phyloP scores from a whole-genome alignment of 805 yeast species.

The Monosporozyma siamensis region DNA sequence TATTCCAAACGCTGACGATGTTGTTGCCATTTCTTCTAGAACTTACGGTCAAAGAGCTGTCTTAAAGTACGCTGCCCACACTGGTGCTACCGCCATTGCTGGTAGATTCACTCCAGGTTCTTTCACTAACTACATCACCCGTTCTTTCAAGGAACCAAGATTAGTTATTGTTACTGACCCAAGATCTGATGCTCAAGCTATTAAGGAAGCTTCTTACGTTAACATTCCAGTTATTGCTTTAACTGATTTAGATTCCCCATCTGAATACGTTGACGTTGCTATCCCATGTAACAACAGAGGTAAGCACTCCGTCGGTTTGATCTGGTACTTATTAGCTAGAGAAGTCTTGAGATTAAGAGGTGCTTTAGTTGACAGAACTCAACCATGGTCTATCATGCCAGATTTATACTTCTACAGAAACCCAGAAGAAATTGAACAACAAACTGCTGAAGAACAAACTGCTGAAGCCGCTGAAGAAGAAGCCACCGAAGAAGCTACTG shows the following conservation, averaged over 20 bases:
- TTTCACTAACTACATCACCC: constrained; percentile 99
- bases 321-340: constrained; percentile 99
- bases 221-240: constrained; percentile 99
- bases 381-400: constrained; percentile 99
- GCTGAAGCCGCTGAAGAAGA: constrained; percentile 64
- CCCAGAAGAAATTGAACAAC: constrained; percentile 95
- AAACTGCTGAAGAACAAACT: constrained; percentile 56
- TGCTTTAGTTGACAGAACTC: constrained; percentile 88
- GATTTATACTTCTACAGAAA: constrained; percentile 99
- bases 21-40: constrained; percentile 98
- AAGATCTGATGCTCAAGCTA: constrained; percentile 99
- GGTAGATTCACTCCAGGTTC: constrained; percentile 99
- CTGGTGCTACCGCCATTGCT: constrained; percentile 99
- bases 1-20: constrained; percentile 96
- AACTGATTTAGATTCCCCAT: constrained; percentile 97
- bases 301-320: constrained; percentile 98
- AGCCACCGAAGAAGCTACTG: constrained; percentile 72
- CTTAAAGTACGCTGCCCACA: constrained; percentile 98
- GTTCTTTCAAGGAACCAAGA: constrained; percentile 99
- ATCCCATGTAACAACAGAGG: constrained; percentile 99
- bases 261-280: constrained; percentile 98
- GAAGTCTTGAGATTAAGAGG: constrained; percentile 99
- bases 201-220: constrained; percentile 99
- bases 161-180: constrained; percentile 98
- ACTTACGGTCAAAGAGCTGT: constrained; percentile 99